These are phyloP conservation scores for Meripilus lineatus DNA, from an alignment of 1,284 basidiomycete genomes.

Conservation along the genomic window DNA sequence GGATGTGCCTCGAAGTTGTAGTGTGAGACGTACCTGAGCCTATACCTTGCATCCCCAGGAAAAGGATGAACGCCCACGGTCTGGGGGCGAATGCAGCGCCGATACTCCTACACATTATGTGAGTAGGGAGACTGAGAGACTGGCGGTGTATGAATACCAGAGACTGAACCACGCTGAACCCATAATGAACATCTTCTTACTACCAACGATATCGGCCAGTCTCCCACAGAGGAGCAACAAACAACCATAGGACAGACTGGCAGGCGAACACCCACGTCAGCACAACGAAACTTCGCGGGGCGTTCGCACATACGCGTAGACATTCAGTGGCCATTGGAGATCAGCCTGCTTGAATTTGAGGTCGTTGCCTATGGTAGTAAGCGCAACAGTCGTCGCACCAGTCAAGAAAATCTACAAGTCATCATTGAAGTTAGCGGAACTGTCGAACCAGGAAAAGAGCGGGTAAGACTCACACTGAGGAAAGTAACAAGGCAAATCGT, in stretches of 20 bases:
- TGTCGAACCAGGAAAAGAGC: neutral
- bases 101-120: slow-evolving; percentile 24
- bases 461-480: slow-evolving; percentile 12
- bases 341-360: slow-evolving; percentile 31
- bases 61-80: slow-evolving; percentile 24
- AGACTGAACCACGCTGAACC: slow-evolving; percentile 30
- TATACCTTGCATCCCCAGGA: slow-evolving; percentile 29
- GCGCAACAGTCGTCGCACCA: slow-evolving; percentile 36
- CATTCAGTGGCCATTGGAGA: slow-evolving; percentile 39
- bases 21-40: slow-evolving; percentile 19
- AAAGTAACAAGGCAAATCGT: slow-evolving; percentile 15
- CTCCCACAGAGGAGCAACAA: slow-evolving; percentile 30
- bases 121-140: too few relatives aligned
- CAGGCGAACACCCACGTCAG: neutral
- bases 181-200: slow-evolving; percentile 31
- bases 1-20: neutral
- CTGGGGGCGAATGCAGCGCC: slow-evolving; percentile 25
- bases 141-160: slow-evolving; percentile 17
- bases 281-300: neutral
- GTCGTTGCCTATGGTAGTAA: slow-evolving; percentile 38
- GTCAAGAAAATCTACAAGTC: slow-evolving; percentile 30
- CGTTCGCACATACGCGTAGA: slow-evolving; percentile 30
- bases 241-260: slow-evolving; percentile 29
- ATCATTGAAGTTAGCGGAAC: neutral
- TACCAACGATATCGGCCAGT: slow-evolving; percentile 36